Evolutionary conservation across 192 early-diverging fungal genomes (phyloP).

Genomic region (Mortierella hygrophila): DNA sequence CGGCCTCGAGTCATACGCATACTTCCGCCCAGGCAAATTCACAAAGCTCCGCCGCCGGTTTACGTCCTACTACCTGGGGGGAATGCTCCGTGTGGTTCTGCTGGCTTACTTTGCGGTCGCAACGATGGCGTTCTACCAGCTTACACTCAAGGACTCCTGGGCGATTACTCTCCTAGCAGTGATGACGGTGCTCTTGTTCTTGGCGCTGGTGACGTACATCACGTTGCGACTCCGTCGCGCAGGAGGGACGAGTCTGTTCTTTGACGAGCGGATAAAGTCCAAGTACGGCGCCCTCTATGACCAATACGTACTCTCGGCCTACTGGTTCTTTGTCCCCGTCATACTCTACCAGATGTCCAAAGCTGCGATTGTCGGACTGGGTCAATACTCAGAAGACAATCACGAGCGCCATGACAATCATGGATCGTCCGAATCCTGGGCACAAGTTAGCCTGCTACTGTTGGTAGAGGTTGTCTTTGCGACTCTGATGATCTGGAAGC

Average conservation of each 20-base stretch:
- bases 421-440: constrained; percentile 19
- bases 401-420: background rate
- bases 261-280: constrained; percentile 42
- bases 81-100: constrained; percentile 43
- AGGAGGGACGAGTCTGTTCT: constrained; percentile 39
- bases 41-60: constrained; percentile 35
- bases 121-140: constrained; percentile 51
- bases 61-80: constrained; percentile 33
- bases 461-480: constrained; percentile 35
- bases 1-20: constrained; percentile 30
- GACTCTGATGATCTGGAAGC: constrained; percentile 39
- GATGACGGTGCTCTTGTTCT: constrained; percentile 31
- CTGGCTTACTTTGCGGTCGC: constrained; percentile 53
- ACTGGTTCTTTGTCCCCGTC: constrained; percentile 53
- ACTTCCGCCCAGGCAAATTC: constrained; percentile 40
- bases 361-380: constrained; percentile 39
- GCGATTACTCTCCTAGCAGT: constrained; percentile 34
- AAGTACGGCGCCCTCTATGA: constrained; percentile 50
- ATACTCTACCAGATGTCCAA: constrained; percentile 37
- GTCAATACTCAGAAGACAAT: background rate
- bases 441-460: constrained; percentile 27
- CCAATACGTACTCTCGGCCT: constrained; percentile 41
- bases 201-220: constrained; percentile 22
- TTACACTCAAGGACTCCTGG: constrained; percentile 45
- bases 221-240: constrained; percentile 36